A percentile compares a stretch with the other conserved stretches of the same genome.
Evolutionary conservation across 345 rosid genomes (phyloP).

Genomic region (Geranium brycei): DNA sequence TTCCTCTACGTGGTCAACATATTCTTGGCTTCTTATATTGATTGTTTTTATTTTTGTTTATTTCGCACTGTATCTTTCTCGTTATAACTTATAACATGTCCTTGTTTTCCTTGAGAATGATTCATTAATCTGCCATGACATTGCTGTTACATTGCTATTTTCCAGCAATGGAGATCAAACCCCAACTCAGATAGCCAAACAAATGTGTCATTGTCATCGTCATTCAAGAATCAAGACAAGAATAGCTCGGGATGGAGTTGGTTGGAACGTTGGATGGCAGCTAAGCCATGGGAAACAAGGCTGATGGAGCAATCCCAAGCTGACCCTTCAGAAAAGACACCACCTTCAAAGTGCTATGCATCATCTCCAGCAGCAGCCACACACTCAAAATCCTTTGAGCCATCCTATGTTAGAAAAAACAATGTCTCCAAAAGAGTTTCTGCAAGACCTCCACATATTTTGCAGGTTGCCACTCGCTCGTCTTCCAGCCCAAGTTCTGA

Average conservation of each 20-base stretch:
- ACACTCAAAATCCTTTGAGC: conserved; percentile 28
- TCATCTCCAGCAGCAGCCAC: conserved; percentile 11
- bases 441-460: conserved; percentile 44
- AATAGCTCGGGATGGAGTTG: conserved; percentile 79
- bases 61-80: background rate
- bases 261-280: conserved; percentile 91
- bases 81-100: too few species aligned
- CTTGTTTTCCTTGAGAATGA: too few species aligned
- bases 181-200: conserved; percentile 21
- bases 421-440: conserved; percentile 69
- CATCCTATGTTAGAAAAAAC: conserved; percentile 42
- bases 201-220: conserved; percentile 18
- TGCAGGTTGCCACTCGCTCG: conserved; percentile 26
- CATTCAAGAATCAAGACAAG: conserved; percentile 45
- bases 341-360: conserved; percentile 23
- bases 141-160: too few species aligned
- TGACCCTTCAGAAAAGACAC: conserved; percentile 24
- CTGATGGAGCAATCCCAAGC: conserved; percentile 49
- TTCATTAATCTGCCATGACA: too few species aligned
- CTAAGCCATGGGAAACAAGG: conserved; percentile 91
- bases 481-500: conserved; percentile 79
- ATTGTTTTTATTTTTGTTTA: too few species aligned
- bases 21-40: too few species aligned
- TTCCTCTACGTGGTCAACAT: too few species aligned
- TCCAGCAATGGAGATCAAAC: conserved; percentile 62